Conservation (phyloP, 164 flowering plant genomes). For the Vitis labrusca region DNA sequence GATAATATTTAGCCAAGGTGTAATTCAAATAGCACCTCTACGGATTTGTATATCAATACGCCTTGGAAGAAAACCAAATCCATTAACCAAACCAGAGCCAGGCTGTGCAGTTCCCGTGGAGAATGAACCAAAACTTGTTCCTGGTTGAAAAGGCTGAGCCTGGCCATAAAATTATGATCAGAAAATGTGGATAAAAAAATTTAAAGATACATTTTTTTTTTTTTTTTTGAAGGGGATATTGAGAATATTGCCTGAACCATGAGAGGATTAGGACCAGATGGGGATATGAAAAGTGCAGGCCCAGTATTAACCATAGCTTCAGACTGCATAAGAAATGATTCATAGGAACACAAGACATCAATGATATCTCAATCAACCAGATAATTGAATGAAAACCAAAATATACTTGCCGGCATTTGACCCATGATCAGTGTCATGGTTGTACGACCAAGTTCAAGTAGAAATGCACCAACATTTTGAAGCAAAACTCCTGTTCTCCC, state of each 20-base stretch:
- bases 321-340: slow-evolving; percentile 42
- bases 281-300: slow-evolving; percentile 80
- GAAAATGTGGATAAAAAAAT: background rate
- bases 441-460: slow-evolving; percentile 92
- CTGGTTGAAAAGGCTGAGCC: slow-evolving; percentile 80
- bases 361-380: background rate
- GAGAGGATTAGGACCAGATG: slow-evolving; percentile 84
- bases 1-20: background rate
- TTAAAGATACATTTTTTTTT: no score
- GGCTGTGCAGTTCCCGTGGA: slow-evolving; percentile 51
- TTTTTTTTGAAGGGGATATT: background rate
- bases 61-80: slow-evolving; percentile 61
- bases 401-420: slow-evolving; percentile 59
- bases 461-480: slow-evolving; percentile 74
- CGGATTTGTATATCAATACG: slow-evolving; percentile 83
- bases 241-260: slow-evolving; percentile 81
- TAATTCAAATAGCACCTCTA: slow-evolving; percentile 48
- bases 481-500: slow-evolving; percentile 57
- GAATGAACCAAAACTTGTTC: slow-evolving; percentile 55
- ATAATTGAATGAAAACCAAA: background rate
- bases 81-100: slow-evolving; percentile 46
- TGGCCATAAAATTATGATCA: slow-evolving; percentile 29
- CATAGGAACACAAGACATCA: background rate
- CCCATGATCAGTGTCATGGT: slow-evolving; percentile 82
- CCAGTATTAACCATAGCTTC: slow-evolving; percentile 93